Percentiles rank a stretch among this genome's conserved stretches.
Conservation (phyloP, 164 flowering plant genomes). For the Protea cynaroides region DNA sequence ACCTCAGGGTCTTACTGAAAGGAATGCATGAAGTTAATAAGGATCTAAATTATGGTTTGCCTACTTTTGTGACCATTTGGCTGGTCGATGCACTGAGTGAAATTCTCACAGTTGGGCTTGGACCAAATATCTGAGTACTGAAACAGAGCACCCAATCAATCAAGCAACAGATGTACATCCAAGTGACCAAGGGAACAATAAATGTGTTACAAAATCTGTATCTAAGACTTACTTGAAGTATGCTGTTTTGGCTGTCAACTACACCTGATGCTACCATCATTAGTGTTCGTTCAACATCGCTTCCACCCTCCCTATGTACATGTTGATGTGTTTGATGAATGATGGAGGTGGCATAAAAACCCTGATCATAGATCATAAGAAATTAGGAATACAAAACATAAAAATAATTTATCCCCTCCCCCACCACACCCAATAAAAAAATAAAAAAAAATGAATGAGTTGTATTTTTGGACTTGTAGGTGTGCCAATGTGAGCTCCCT, state of each 20-base stretch:
- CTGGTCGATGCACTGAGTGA: constrained; percentile 63
- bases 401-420: too few species aligned
- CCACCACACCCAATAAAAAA: too few species aligned
- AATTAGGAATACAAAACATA: not conserved
- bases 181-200: not conserved
- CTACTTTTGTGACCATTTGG: constrained; percentile 59
- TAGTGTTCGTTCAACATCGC: constrained; percentile 51
- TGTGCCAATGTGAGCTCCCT: too few species aligned
- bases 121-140: constrained; percentile 83
- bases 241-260: constrained; percentile 25
- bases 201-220: not conserved
- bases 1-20: not conserved
- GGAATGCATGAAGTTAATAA: not conserved
- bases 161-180: constrained; percentile 1
- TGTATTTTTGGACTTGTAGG: too few species aligned
- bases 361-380: constrained; percentile 31
- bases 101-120: constrained; percentile 71
- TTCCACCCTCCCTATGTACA: constrained; percentile 27
- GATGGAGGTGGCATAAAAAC: constrained; percentile 22
- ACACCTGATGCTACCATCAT: constrained; percentile 43
- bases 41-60: constrained; percentile 7
- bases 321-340: constrained; percentile 32
- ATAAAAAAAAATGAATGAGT: too few species aligned
- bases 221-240: constrained; percentile 39
- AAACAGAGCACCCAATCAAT: constrained; percentile 10